Percentiles rank a stretch among this genome's conserved stretches.
phyloP scores from a whole-genome alignment of 1,284 basidiomycete genomes.

The Leucoagaricus sp. region DNA sequence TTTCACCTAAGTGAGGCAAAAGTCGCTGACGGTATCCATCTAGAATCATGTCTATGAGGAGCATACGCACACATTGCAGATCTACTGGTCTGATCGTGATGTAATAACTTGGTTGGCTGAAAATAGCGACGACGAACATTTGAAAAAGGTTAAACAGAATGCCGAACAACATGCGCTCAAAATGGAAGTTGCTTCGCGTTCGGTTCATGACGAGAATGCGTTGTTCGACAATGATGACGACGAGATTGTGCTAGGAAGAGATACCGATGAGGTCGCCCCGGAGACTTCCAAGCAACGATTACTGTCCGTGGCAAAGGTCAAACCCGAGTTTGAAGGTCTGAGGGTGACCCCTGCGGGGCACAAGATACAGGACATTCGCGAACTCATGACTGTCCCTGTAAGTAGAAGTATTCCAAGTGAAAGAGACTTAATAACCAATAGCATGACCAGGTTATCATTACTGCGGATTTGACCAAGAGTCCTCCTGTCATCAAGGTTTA shows the following conservation, averaged over 20 bases:
- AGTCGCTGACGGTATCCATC: slow-evolving; percentile 4
- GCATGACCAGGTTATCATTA: slow-evolving; percentile 77
- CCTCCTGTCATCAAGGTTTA: slow-evolving; percentile 94
- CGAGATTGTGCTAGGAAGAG: slow-evolving; percentile 77
- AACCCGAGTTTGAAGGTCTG: slow-evolving; percentile 81
- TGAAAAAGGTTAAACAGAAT: slow-evolving; percentile 89
- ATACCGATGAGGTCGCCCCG: slow-evolving; percentile 43
- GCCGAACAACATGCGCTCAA: slow-evolving; percentile 82
- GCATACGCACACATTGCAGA: slow-evolving; percentile 84
- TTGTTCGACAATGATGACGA: slow-evolving; percentile 80
- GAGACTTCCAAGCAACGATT: slow-evolving; percentile 76
- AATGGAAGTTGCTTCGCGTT: slow-evolving; percentile 83
- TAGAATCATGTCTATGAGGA: slow-evolving; percentile 95
- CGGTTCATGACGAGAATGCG: slow-evolving; percentile 83
- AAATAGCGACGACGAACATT: slow-evolving; percentile 91
- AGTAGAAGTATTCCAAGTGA: slow-evolving; percentile 29
- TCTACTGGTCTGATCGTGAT: slow-evolving; percentile 91
- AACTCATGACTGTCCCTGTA: slow-evolving; percentile 89
- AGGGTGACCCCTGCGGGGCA: slow-evolving; percentile 74
- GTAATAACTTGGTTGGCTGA: slow-evolving; percentile 95
- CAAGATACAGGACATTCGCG: slow-evolving; percentile 90
- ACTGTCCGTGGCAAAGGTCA: slow-evolving; percentile 70
- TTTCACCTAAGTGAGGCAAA: neutral
- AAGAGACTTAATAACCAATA: neutral
- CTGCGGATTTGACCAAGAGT: slow-evolving; percentile 90